Evolutionary conservation across 164 flowering plant species (phyloP).

Genomic region (Magnolia officinalis): DNA sequence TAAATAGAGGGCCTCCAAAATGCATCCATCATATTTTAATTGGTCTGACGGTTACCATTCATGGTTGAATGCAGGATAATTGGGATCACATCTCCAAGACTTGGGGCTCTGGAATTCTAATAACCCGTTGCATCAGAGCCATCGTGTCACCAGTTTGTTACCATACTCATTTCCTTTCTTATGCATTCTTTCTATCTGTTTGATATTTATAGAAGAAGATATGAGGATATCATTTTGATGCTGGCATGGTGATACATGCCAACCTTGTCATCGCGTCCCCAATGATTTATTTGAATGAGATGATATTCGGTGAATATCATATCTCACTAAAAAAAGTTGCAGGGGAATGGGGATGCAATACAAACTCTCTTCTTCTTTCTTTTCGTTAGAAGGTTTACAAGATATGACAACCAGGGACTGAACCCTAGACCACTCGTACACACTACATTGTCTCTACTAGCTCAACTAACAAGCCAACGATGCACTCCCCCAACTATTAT

Average conservation of each 20-base stretch:
- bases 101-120: conserved; percentile 71
- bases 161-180: not conserved
- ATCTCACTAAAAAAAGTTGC: too few species aligned
- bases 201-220: too few species aligned
- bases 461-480: too few species aligned
- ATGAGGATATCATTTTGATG: not conserved
- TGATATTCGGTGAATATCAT: too few species aligned
- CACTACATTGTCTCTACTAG: too few species aligned
- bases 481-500: too few species aligned
- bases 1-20: not conserved
- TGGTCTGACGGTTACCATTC: not conserved
- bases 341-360: too few species aligned
- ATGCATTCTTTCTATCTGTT: too few species aligned
- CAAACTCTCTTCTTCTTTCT: too few species aligned
- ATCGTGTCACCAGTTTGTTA: conserved; percentile 65
- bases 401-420: too few species aligned
- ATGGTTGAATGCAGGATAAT: conserved; percentile 46
- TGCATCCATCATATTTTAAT: not conserved
- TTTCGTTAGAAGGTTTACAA: too few species aligned
- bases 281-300: not conserved
- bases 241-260: not conserved
- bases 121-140: conserved; percentile 69
- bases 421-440: too few species aligned
- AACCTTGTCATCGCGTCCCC: not conserved
- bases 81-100: conserved; percentile 71